These are phyloP conservation scores for Hymenoscyphus repandus DNA, from an alignment of 2,329 filamentous ascomycete species.

Conservation along the genomic window DNA sequence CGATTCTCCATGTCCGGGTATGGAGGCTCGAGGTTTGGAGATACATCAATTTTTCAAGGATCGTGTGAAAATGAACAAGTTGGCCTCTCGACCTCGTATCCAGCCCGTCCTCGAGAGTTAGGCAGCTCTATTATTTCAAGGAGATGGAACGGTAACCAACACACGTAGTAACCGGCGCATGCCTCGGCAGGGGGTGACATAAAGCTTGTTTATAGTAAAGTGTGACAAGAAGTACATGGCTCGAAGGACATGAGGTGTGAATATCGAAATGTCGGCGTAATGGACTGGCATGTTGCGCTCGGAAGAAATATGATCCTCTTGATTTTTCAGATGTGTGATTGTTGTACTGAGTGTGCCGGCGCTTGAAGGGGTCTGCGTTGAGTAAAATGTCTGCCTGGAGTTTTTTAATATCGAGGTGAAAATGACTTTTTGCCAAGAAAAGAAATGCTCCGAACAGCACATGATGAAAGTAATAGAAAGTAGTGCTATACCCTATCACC, in stretches of 20 bases:
- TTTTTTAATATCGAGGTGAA: conserved; percentile 5
- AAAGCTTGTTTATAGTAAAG: not conserved
- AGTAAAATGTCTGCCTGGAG: conserved; percentile 8
- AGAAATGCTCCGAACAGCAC: not conserved
- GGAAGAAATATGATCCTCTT: not conserved
- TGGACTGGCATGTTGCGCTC: conserved; percentile 1
- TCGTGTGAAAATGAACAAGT: too few relatives aligned
- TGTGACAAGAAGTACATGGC: not conserved
- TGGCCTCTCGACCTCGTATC: conserved; percentile 4
- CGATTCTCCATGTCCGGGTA: too few relatives aligned
- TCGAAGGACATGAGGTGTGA: not conserved
- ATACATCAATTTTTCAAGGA: too few relatives aligned
- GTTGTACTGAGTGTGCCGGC: not conserved
- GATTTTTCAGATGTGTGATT: not conserved
- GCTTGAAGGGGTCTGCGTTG: conserved; percentile 2
- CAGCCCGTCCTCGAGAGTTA: conserved; percentile 1
- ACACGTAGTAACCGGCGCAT: conserved; percentile 2
- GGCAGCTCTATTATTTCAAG: conserved; percentile 4
- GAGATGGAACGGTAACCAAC: not conserved
- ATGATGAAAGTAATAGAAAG: not conserved
- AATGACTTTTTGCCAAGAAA: conserved; percentile 4
- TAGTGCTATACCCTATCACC: not conserved
- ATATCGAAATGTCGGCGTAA: conserved; percentile 2
- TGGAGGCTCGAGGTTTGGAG: too few relatives aligned
- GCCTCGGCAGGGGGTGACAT: conserved; percentile 1